A percentile compares a stretch with the other conserved stretches of the same genome.
These are phyloP conservation scores for Microsporum audouinii DNA, from an alignment of 2,329 filamentous ascomycete genomes.

Conservation along the genomic window DNA sequence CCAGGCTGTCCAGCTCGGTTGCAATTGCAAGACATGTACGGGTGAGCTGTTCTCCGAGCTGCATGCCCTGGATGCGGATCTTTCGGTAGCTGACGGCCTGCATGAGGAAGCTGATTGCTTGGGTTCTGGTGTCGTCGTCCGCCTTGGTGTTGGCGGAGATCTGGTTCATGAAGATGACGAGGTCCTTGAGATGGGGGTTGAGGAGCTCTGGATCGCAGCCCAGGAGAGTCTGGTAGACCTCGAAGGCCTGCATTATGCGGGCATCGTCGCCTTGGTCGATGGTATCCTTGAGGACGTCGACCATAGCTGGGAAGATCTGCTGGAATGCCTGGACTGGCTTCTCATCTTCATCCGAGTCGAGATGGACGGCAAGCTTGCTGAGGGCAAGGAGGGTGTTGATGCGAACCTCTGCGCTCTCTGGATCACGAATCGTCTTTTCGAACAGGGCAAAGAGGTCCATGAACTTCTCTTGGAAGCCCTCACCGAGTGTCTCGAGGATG, in stretches of 20 bases:
- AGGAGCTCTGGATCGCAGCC: constrained; percentile 79
- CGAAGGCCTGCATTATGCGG: constrained; percentile 78
- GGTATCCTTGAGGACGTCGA: constrained; percentile 73
- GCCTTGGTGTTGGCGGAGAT: constrained; percentile 64
- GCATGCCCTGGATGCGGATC: constrained; percentile 86
- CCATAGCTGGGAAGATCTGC: constrained; percentile 72
- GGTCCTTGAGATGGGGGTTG: constrained; percentile 73
- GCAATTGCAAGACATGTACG: constrained; percentile 79
- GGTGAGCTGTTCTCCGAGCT: constrained; percentile 76
- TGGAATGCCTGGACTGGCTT: constrained; percentile 64
- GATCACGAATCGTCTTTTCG: constrained; percentile 74
- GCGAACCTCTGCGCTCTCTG: constrained; percentile 80
- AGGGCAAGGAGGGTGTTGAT: constrained; percentile 90
- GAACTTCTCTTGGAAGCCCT: constrained; percentile 72
- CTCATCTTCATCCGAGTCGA: constrained; percentile 77
- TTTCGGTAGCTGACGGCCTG: constrained; percentile 85
- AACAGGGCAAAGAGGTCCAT: constrained; percentile 72
- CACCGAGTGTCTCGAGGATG: constrained; percentile 76
- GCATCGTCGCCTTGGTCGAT: constrained; percentile 76
- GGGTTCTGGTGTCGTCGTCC: constrained; percentile 74
- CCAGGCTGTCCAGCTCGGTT: constrained; percentile 63
- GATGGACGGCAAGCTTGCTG: constrained; percentile 72
- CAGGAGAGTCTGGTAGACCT: constrained; percentile 92
- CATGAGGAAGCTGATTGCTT: constrained; percentile 87
- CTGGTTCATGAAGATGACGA: constrained; percentile 89